Base-by-base conservation (phyloP, 139 green algal species). In the Coelastrella sp. region DNA sequence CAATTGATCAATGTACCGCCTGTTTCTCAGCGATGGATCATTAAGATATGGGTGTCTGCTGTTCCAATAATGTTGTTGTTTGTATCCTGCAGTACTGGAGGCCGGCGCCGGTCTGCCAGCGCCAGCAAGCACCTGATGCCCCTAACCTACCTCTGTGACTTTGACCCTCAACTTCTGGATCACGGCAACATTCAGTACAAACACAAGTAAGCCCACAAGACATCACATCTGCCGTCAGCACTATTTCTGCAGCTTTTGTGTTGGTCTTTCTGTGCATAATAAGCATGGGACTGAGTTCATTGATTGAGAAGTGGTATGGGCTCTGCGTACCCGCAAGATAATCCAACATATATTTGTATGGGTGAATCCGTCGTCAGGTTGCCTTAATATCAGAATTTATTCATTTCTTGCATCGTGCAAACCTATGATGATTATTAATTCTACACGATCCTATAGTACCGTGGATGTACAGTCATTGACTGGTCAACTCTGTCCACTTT, bases 101-200 rank as follows among this genome's bases (percentile, higher is more conserved):
- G n/a, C 6, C 12, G 61, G 25, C 25, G 63, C 7, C 22, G 61
- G 19, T 27, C 82, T 10, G 11, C 20, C 0, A 59, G 82, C 8
- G 82, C 82, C 25, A 78, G 24, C 7, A 74, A 78, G 63, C 24
- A 76, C 25, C 49, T 89, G 70, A 59, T 90, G 85, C 73, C 73
- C 12, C 73, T 84, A 24, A 66, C 73, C 0, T 84, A 90, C 73
- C 73, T 90, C 58, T 90, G 73, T 57, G 85, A 90, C 85, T 84
- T 90, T 74, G 73, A 90, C 68, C 70, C 85, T 6, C 73, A 74
- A 24, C 56, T 75, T 57, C 25, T 76, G n/a, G 58, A 70, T 10
- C n/a, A 70, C 0, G 74, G 59, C 12, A 63, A 60, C 17, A 84
- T 90, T 4, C 25, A 90, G 68, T 90, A 90, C 72, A 84, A 15